phyloP scores from a whole-genome alignment of 169 alveolate species.

The Babesia ovis region DNA sequence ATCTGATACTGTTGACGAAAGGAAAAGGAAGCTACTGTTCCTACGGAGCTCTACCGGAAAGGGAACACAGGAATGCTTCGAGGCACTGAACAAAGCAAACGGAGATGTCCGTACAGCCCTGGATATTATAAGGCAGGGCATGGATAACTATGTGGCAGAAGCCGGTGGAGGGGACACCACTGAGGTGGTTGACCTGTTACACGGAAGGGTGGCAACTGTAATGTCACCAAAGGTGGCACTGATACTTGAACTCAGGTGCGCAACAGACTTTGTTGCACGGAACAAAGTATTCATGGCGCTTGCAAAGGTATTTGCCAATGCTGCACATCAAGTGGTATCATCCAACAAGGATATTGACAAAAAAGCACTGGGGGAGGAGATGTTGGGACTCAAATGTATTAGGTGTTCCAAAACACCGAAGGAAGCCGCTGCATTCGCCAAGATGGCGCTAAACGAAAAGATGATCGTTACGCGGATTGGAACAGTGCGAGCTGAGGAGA shows the following conservation, averaged over 20 bases:
- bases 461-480: conserved; percentile 44
- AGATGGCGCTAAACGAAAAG: conserved; percentile 23
- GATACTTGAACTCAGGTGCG: conserved; percentile 43
- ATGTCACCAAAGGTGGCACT: conserved; percentile 8
- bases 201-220: conserved; percentile 43
- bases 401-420: conserved; percentile 23
- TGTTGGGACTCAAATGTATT: conserved; percentile 17
- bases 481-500: conserved; percentile 2
- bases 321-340: neutral
- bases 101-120: conserved; percentile 42
- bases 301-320: conserved; percentile 40
- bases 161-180: neutral
- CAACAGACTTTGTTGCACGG: conserved; percentile 46
- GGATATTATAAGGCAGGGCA: conserved; percentile 16
- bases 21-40: conserved; percentile 40
- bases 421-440: conserved; percentile 35
- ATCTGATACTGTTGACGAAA: conserved; percentile 3
- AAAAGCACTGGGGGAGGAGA: neutral
- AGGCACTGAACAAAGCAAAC: conserved; percentile 42
- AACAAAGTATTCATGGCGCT: conserved; percentile 27
- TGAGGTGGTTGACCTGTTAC: conserved; percentile 25
- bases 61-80: conserved; percentile 62
- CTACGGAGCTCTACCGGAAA: conserved; percentile 56
- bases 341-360: neutral
- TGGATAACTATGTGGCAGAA: conserved; percentile 9